Base-by-base conservation (phyloP, 352 stramenopile genomes). In the Globisporangium canariense region DNA sequence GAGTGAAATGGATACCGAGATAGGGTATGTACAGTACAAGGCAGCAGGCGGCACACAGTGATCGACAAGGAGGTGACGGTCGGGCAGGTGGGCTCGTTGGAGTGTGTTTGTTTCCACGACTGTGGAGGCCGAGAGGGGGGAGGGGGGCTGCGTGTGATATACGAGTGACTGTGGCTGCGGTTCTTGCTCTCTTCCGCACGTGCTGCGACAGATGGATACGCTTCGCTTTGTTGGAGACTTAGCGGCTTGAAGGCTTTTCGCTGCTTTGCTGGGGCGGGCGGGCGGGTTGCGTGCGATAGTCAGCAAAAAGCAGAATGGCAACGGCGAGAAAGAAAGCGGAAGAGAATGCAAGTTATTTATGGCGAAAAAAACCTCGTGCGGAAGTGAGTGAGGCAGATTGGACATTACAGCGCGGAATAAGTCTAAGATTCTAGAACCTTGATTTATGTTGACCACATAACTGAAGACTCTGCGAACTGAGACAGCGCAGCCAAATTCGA, bases 121-220 rank as follows among this genome's bases (percentile, higher is more conserved):
- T 45, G 38, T 14, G 38, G 38, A 13, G 10, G 38, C 16, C 38
- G 38, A 45, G 10, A 13, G 1, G 13, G 10, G 14, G 40, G 1
- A 3, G 10, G 14, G 40, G 40, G 13, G 40, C 40, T 46, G 25
- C 11, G 41, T 47, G 41, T 7, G 41, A 2, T 47, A 47, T 47
- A 20, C 41, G 41, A 47, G 41, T 47, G 13, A 28, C 25, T 20
- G 41, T 47, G 41, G 6, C 10, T 47, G 50, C 16, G 30, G 25
- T 7, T 54, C 20, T 28, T 28, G 45, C 18, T 54, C 16, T 40
- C 34, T 56, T 36, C 49, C 49, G 36, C 28, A 28, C 25, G 25
- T 28, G 25, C 41, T 47, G 50, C 14, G 47, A 57, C 32, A 34
- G 25, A 56, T 56, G 50, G 50, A 57, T 57, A 57, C 50, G 50